These are phyloP conservation scores for Pichia sp. DNA, from an alignment of 1,139 yeast genomes.

Conservation along the genomic window DNA sequence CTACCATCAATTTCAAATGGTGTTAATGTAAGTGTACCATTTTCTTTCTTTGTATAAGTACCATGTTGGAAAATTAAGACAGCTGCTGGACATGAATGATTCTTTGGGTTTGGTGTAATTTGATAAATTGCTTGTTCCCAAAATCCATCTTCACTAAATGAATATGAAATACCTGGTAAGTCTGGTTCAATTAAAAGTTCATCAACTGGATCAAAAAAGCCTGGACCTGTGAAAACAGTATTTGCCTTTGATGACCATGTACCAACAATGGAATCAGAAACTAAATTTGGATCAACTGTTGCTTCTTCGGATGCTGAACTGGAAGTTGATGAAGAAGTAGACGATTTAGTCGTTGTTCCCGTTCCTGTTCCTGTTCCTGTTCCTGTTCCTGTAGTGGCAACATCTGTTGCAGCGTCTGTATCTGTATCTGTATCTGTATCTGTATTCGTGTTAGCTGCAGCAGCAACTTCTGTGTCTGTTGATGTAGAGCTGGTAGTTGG, in stretches of 20 bases:
- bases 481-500: background rate
- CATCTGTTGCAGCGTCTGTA: constrained; percentile 6
- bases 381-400: constrained; percentile 5
- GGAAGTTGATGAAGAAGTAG: constrained; percentile 1
- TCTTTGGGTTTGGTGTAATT: constrained; percentile 60
- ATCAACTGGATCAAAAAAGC: constrained; percentile 91
- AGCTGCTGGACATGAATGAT: constrained; percentile 80
- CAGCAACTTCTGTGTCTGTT: background rate
- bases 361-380: constrained; percentile 1
- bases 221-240: constrained; percentile 95
- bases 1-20: constrained; percentile 91
- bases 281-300: constrained; percentile 10
- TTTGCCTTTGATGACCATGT: constrained; percentile 94
- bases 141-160: constrained; percentile 86
- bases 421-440: constrained; percentile 1
- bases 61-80: constrained; percentile 88
- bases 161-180: constrained; percentile 86
- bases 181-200: constrained; percentile 92
- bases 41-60: constrained; percentile 50
- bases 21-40: constrained; percentile 61
- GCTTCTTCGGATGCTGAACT: background rate
- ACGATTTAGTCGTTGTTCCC: constrained; percentile 1
- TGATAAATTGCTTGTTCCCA: constrained; percentile 87
- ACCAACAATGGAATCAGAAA: constrained; percentile 46
- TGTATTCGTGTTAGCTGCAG: background rate